Evolutionary conservation across 805 yeast genomes (phyloP), one percentile per base, ranked within the genome.

Genomic region (Kregervanrija pseudodelftensis): DNA sequence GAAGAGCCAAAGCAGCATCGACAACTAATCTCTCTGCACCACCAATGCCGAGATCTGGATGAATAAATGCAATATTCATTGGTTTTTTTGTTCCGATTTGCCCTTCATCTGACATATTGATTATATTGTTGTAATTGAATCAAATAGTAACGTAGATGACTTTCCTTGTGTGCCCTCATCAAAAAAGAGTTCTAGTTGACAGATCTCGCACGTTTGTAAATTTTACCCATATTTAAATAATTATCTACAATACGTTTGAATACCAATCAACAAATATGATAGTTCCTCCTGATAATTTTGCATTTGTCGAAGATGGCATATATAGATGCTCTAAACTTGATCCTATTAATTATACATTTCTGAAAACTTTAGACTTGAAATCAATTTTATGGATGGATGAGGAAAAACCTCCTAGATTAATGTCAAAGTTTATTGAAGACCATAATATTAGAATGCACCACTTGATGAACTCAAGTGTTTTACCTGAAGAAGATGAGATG

Each of bases 21-120:
- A 93, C 96, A 2, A 93, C 89, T n/a, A 95, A 72, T 47, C 99
- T 72, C 60, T 93, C 99, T 1, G 99, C 99, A 4, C 99, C 99
- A 5, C 89, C 99, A 46, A 91, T 91, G 0, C 99, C 99, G 43
- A 93, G 67, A 65, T 93, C 99, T 0, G 99, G 99, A 59, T 93
- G 99, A 4, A 93, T 66, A 55, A 93, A 86, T 1, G 96, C 96
- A 33, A 91, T 73, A 48, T 71, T 79, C 73, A 76, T 66, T 11
- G 49, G 41, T 12, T 37, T 46, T n/a, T 31, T 33, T 12, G 9
- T 34, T 34, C 10, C 14, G 14, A 13, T 2, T 14, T 34, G 36
- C 8, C 8, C 28, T 22, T 22, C 8, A 7, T 22, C 2, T 5
- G 28, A 22, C 28, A 22, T 22, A 22, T 22, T 22, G 28, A 5